phyloP scores from a whole-genome alignment of 768 basidiomycete genomes.

The Trichaptum fuscoviolaceum region DNA sequence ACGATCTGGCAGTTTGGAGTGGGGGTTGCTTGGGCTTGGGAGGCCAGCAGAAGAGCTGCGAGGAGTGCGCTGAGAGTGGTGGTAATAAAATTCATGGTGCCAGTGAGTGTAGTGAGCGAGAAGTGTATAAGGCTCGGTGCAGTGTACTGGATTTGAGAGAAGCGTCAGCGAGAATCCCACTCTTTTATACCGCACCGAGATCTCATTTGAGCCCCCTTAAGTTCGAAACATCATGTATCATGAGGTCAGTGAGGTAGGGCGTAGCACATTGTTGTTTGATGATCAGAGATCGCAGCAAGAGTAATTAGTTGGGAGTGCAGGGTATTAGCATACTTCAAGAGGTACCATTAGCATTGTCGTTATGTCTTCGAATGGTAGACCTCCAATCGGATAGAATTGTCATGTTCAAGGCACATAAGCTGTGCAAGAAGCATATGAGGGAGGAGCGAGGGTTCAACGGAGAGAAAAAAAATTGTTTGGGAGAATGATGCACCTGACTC shows the following conservation, averaged over 20 bases:
- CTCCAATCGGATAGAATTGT: neutral
- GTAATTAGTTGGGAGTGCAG: neutral
- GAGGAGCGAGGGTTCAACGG: neutral
- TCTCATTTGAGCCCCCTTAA: no score
- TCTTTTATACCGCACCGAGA: neutral
- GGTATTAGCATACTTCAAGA: neutral
- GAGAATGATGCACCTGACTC: neutral
- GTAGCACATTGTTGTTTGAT: neutral
- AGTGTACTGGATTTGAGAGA: neutral
- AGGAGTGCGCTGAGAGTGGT: neutral
- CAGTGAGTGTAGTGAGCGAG: neutral
- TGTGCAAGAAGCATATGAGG: neutral
- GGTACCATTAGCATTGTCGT: neutral
- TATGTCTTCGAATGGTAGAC: neutral
- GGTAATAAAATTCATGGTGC: neutral
- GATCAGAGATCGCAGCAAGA: neutral
- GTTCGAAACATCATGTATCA: neutral
- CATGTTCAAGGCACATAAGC: neutral
- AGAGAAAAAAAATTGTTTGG: neutral
- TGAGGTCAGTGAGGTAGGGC: neutral
- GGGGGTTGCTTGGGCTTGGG: neutral
- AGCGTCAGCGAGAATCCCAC: neutral
- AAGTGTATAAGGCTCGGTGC: no score
- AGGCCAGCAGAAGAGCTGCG: neutral
- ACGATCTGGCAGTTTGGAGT: neutral